A percentile compares a stretch with the other conserved stretches of the same genome.
These are phyloP conservation scores for Domatiomyces catenatus DNA, from an alignment of 2,329 filamentous ascomycete genomes.

Conservation along the genomic window DNA sequence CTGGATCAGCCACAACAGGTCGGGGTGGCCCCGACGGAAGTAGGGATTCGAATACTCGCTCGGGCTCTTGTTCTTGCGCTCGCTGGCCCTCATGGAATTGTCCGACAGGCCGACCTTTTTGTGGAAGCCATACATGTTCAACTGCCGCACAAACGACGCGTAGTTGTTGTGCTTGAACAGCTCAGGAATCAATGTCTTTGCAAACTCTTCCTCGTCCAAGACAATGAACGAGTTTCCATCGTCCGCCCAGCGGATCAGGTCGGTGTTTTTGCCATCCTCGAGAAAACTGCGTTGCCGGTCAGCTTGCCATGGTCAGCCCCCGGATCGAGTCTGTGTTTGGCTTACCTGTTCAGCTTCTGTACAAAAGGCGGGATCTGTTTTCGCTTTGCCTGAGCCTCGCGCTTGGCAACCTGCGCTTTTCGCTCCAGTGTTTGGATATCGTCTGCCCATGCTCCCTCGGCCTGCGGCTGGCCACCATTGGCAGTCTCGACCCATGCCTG, in stretches of 20 bases:
- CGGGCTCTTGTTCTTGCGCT: conserved; percentile 91
- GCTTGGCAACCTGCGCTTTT: conserved; percentile 65
- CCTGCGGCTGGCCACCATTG: conserved; percentile 21
- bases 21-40: conserved; percentile 83
- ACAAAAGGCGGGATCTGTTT: conserved; percentile 97
- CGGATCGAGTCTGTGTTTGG: conserved; percentile 11
- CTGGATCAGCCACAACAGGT: conserved; percentile 88
- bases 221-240: conserved; percentile 95
- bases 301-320: not conserved
- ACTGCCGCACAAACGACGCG: conserved; percentile 58
- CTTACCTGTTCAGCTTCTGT: conserved; percentile 90
- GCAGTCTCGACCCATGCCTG: conserved; percentile 25
- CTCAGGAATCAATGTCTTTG: conserved; percentile 56
- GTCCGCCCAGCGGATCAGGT: conserved; percentile 92
- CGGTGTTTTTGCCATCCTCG: conserved; percentile 81
- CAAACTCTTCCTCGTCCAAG: conserved; percentile 82
- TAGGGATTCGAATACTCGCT: conserved; percentile 97
- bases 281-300: conserved; percentile 53
- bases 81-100: conserved; percentile 93
- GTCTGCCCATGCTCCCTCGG: conserved; percentile 36
- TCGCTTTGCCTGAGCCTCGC: conserved; percentile 73
- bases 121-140: conserved; percentile 52
- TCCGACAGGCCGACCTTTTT: conserved; percentile 77
- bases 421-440: conserved; percentile 66
- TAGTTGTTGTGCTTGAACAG: conserved; percentile 71